These are phyloP conservation scores for Fusarium duplospermum DNA, from an alignment of 2,329 filamentous ascomycete species.

Conservation along the genomic window DNA sequence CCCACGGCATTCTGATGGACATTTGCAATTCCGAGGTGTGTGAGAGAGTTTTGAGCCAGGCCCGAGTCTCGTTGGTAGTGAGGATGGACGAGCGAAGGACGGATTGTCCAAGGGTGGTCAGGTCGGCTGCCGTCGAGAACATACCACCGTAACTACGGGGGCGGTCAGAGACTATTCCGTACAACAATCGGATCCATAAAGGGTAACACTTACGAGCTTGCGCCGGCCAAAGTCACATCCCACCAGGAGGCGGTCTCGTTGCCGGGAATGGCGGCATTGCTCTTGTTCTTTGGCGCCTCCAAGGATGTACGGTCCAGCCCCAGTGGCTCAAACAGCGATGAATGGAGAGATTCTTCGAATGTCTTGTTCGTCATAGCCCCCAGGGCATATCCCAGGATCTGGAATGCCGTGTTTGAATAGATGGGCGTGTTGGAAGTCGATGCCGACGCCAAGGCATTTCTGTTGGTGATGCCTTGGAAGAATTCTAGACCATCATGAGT, in stretches of 20 bases:
- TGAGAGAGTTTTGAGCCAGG: conserved; percentile 57
- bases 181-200: not conserved
- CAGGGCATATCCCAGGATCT: conserved; percentile 12
- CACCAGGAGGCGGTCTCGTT: conserved; percentile 3
- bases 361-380: conserved; percentile 10
- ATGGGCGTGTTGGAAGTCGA: conserved; percentile 12
- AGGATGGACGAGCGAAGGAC: conserved; percentile 5
- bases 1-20: conserved; percentile 58
- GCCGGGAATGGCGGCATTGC: conserved; percentile 9
- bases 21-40: conserved; percentile 50
- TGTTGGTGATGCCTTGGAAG: not conserved
- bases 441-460: not conserved
- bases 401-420: conserved; percentile 18
- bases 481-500: not conserved
- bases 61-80: not conserved
- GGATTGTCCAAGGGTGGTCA: not conserved
- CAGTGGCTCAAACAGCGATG: conserved; percentile 1
- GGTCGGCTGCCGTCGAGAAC: conserved; percentile 2
- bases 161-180: not conserved
- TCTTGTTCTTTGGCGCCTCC: conserved; percentile 9
- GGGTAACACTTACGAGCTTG: conserved; percentile 1
- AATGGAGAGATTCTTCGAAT: not conserved
- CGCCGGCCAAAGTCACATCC: not conserved
- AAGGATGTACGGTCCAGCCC: conserved; percentile 4
- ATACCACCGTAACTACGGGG: conserved; percentile 3